Evolutionary conservation across 805 yeast species (phyloP).

Genomic region (Yarrowia keelungensis): DNA sequence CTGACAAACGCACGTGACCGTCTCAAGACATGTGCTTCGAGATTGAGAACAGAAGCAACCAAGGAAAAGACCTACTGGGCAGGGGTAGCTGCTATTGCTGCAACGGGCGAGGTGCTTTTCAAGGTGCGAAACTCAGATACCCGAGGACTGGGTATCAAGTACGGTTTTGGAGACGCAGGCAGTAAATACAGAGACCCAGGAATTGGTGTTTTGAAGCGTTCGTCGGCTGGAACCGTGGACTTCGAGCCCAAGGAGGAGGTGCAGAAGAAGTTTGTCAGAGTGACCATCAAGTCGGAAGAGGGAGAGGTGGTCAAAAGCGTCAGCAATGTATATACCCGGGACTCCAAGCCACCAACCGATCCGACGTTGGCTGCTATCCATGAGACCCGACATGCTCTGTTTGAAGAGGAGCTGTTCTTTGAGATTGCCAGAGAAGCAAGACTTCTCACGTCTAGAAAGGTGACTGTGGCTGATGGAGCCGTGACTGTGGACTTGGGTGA

Average conservation of each 20-base stretch:
- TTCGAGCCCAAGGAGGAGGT: conserved; percentile 53
- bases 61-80: conserved; percentile 77
- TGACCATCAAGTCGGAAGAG: conserved; percentile 57
- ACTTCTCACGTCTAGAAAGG: conserved; percentile 69
- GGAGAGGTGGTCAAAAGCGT: conserved; percentile 47
- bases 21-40: conserved; percentile 59
- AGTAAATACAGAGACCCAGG: conserved; percentile 78
- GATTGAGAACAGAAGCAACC: conserved; percentile 60
- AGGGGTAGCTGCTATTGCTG: conserved; percentile 54
- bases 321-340: conserved; percentile 57
- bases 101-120: conserved; percentile 66
- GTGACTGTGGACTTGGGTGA: conserved; percentile 70
- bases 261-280: conserved; percentile 59
- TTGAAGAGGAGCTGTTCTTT: conserved; percentile 88
- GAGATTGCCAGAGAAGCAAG: conserved; percentile 80
- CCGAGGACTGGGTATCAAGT: conserved; percentile 76
- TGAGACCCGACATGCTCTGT: conserved; percentile 64
- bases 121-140: conserved; percentile 66
- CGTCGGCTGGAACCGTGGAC: conserved; percentile 55
- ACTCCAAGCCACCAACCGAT: conserved; percentile 59
- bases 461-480: conserved; percentile 67
- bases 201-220: conserved; percentile 69
- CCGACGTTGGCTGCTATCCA: conserved; percentile 33
- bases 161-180: conserved; percentile 92
- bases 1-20: conserved; percentile 61